These are phyloP conservation scores for Eucalyptus tenuipes DNA, from an alignment of 345 rosid species.

Conservation along the genomic window DNA sequence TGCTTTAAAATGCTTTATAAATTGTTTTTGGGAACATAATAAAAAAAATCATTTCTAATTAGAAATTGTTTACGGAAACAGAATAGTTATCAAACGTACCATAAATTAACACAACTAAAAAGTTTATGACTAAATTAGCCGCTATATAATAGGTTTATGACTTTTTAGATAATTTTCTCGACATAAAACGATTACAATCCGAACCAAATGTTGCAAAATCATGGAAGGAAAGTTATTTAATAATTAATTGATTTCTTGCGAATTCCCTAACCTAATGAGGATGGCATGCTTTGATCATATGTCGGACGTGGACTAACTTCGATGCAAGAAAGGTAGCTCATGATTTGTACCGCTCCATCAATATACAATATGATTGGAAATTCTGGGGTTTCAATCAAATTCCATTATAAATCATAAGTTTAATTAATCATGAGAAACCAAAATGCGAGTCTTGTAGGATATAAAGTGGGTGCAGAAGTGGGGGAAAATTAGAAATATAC, in stretches of 20 bases:
- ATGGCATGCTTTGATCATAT: not conserved
- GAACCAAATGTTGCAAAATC: not conserved
- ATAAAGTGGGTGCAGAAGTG: not conserved
- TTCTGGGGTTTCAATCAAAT: not conserved
- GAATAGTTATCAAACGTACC: accelerated
- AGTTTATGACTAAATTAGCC: accelerated
- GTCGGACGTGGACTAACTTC: not conserved
- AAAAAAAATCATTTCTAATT: no score
- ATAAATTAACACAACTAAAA: not conserved
- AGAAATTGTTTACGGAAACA: accelerated
- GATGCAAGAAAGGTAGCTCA: not conserved
- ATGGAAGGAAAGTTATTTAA: not conserved
- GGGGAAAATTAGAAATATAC: no score
- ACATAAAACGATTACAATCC: not conserved
- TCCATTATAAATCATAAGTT: not conserved
- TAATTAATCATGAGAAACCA: not conserved
- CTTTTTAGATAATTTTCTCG: not conserved
- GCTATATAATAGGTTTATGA: accelerated
- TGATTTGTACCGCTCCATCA: not conserved
- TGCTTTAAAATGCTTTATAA: no score
- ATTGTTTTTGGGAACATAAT: no score
- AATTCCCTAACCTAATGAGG: not conserved
- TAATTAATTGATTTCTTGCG: not conserved
- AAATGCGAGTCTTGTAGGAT: not conserved
- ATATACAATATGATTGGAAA: not conserved